Base-by-base conservation (phyloP, 2,329 filamentous ascomycete genomes). In the Nectriaceae sp. region DNA sequence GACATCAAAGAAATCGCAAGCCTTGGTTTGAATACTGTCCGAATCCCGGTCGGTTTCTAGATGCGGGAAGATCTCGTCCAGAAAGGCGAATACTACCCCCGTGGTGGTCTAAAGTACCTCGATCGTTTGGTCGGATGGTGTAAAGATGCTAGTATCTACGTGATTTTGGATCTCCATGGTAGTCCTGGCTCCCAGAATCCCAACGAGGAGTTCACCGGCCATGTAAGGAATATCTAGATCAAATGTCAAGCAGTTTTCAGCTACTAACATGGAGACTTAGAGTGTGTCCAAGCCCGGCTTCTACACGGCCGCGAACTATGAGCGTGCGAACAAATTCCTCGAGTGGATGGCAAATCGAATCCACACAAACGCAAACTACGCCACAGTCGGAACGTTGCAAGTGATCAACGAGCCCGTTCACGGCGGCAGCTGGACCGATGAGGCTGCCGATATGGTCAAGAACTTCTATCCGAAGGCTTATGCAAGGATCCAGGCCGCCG, bases 321-420 rank as follows among this genome's bases (percentile, higher is more conserved):
- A 75, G 35, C 76, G 83, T 15, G 79, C 78, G 0, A 62, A 73
- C 46, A 63, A 72, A 40, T 84, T 82, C 59, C 70, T 85, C 5
- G 66, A 75, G 35, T 82, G 75, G 74, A 76, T 85, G 63, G 75
- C 79, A 1, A 71, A 73, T 21, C 69, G 74, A 26, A 76, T 83
- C 41, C 80, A 84, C 57, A 65, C 62, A 0, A 74, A 73, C 44
- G 48, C 64, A 5, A 72, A 72, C 39, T 82, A 80, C 60, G 67
- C 75, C 35, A 81, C 76, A 31, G 80, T 84, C 21, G 80, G 82
- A 16, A 83, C 80, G 75, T 65, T 85, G 13, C 75, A 80, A 59
- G 69, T 84, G 10, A 68, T 84, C 45, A 85, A 84, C 57, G 82
- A 85, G 61, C 81, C 82, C 3, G 62, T 76, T 11, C 71, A 72